Base-by-base conservation (phyloP, 805 yeast genomes). In the Candida insectorum region DNA sequence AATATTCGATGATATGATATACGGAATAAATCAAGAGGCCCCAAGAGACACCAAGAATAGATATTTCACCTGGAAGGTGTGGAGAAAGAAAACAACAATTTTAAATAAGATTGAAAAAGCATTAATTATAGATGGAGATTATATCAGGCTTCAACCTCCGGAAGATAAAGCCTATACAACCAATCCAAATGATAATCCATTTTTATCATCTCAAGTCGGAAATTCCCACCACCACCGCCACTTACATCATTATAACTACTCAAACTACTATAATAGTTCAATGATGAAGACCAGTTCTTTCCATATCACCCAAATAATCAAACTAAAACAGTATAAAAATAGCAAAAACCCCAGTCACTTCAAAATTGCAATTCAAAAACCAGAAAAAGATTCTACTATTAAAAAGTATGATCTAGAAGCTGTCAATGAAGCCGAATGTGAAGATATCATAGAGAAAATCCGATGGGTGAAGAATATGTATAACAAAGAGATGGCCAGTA, bases 81-180 rank as follows among this genome's bases (percentile, higher is more conserved):
- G 87, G 85, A 71, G 97, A 49, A 76, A 93, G 39, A 91, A 89
- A 48, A 89, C 88, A 15, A 80, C 94, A 0, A 79, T 91, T 44
- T 76, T 84, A 38, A 79, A 78, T 37, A 72, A 88, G 34, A 85
- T 85, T 40, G 95, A 88, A 47, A 77, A 93, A 47, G 76, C 88
- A 1, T 65, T 91, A 20, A 88, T 93, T 1, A 76, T 91, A 24
- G 97, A 91, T 57, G 97, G 97, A n/a, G 95, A 87, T 48, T 88
- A 87, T 49, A 77, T 91, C 10, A 91, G 89, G 49, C 75, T 91
- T 30, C 77, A 86, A 48, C 96, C 97, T 0, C 81, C 88, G 6
- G 87, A 85, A 47, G 91, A 85, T 39, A 70, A 77, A 73, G 45
- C 76, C 5, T 60, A 55, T 43, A 54, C 55, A 21, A 48, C 52